Conservation (phyloP, 2,329 filamentous ascomycete species). For the Thielaviopsis euricoi region DNA sequence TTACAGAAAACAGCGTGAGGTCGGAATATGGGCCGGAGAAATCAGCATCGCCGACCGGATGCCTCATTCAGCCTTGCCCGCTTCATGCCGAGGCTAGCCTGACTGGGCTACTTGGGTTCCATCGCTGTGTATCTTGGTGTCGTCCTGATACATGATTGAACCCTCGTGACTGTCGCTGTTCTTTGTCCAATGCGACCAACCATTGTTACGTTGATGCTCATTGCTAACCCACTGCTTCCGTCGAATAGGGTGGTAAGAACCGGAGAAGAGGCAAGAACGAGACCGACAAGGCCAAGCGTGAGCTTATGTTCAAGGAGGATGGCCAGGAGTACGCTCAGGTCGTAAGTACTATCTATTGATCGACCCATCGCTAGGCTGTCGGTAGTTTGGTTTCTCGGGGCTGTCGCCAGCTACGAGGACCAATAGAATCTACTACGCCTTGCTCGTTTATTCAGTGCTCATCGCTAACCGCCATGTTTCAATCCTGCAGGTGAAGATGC, state of each 20-base stretch:
- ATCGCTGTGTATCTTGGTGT: no score
- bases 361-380: neutral
- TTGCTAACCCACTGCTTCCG: neutral
- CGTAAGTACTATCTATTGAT: conserved; percentile 6
- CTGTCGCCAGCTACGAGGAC: no score
- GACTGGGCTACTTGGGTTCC: no score
- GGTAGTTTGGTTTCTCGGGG: neutral
- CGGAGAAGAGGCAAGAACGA: conserved; percentile 97
- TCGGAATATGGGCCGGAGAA: neutral
- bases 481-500: conserved; percentile 53
- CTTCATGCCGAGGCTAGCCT: neutral
- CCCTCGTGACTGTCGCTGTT: no score
- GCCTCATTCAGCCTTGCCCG: neutral
- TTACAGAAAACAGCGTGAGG: neutral
- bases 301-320: conserved; percentile 97
- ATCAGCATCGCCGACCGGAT: neutral
- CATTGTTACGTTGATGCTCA: neutral
- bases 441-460: neutral
- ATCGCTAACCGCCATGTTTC: conserved; percentile 13
- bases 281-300: conserved; percentile 98
- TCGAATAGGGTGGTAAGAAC: conserved; percentile 86
- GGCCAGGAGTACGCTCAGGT: conserved; percentile 48
- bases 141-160: no score
- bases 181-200: no score
- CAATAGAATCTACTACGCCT: neutral